Percentiles rank a stretch among this genome's conserved stretches.
phyloP scores from a whole-genome alignment of 257 asterid species.

The Penstemon eatonii region DNA sequence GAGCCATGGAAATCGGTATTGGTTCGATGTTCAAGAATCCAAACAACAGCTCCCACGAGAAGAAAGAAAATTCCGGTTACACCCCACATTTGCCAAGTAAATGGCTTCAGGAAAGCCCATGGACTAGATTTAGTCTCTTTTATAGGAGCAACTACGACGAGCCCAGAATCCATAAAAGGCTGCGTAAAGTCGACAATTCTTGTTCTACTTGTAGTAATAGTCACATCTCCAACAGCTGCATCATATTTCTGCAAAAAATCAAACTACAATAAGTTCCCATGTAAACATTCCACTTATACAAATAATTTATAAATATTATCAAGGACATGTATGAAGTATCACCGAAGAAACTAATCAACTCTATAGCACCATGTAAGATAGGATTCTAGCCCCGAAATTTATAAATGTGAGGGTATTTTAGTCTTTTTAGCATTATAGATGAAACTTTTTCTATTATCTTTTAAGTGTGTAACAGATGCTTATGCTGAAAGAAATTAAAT shows the following conservation, averaged over 20 bases:
- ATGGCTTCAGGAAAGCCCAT: constrained; percentile 93
- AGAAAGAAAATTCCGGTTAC: constrained; percentile 78
- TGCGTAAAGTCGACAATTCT: constrained; percentile 91
- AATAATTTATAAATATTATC: no score
- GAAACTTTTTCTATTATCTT: no score
- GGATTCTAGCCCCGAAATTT: neutral
- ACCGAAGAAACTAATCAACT: no score
- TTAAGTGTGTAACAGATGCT: no score
- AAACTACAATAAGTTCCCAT: constrained; percentile 22
- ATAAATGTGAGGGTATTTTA: neutral
- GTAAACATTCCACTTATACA: neutral
- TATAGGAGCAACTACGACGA: constrained; percentile 71
- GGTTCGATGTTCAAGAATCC: constrained; percentile 94
- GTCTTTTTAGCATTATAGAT: no score
- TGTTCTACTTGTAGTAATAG: constrained; percentile 86
- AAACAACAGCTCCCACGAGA: constrained; percentile 80
- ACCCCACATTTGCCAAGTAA: constrained; percentile 92
- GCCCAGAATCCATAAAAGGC: constrained; percentile 92
- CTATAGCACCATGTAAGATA: no score
- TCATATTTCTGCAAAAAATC: constrained; percentile 61
- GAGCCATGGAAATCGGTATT: constrained; percentile 90
- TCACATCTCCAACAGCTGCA: constrained; percentile 93
- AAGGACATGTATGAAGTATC: no score
- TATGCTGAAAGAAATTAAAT: no score
- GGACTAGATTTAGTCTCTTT: constrained; percentile 63